phyloP scores from a whole-genome alignment of 805 yeast genomes.

The Nakazawaea ambrosiae region DNA sequence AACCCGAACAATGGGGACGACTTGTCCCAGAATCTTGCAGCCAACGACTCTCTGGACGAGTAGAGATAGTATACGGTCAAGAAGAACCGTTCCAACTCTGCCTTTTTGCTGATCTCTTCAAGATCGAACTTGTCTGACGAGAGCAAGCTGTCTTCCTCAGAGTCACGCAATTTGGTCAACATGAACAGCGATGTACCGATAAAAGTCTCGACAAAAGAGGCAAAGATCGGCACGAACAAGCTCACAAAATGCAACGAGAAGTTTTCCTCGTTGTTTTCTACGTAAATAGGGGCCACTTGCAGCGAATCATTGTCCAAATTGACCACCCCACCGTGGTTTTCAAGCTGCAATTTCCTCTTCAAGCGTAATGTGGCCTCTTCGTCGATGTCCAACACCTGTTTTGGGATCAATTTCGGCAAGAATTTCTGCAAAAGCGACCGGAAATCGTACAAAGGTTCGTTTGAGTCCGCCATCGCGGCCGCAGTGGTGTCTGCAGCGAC shows the following conservation, averaged over 20 bases:
- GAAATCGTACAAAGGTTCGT: slow-evolving; percentile 53
- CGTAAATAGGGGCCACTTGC: slow-evolving; percentile 21
- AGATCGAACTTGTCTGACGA: slow-evolving; percentile 48
- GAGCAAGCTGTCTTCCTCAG: slow-evolving; percentile 65
- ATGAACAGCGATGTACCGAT: slow-evolving; percentile 60
- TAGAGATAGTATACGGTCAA: slow-evolving; percentile 67
- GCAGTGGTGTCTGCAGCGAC: slow-evolving; percentile 51
- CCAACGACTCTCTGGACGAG: slow-evolving; percentile 49
- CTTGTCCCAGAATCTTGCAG: slow-evolving; percentile 65
- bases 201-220: slow-evolving; percentile 45
- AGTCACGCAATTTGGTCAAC: slow-evolving; percentile 59
- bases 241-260: slow-evolving; percentile 22
- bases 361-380: slow-evolving; percentile 30
- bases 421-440: slow-evolving; percentile 61
- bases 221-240: slow-evolving; percentile 36
- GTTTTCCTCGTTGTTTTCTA: slow-evolving; percentile 15
- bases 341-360: slow-evolving; percentile 22
- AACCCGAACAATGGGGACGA: slow-evolving; percentile 67
- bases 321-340: slow-evolving; percentile 18
- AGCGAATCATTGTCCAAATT: slow-evolving; percentile 20
- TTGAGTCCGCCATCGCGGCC: slow-evolving; percentile 28
- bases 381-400: slow-evolving; percentile 45
- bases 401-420: slow-evolving; percentile 49
- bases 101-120: slow-evolving; percentile 61
- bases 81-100: slow-evolving; percentile 85